These are phyloP conservation scores for Athelia sp. DNA, from an alignment of 1,284 basidiomycete genomes.

Conservation along the genomic window DNA sequence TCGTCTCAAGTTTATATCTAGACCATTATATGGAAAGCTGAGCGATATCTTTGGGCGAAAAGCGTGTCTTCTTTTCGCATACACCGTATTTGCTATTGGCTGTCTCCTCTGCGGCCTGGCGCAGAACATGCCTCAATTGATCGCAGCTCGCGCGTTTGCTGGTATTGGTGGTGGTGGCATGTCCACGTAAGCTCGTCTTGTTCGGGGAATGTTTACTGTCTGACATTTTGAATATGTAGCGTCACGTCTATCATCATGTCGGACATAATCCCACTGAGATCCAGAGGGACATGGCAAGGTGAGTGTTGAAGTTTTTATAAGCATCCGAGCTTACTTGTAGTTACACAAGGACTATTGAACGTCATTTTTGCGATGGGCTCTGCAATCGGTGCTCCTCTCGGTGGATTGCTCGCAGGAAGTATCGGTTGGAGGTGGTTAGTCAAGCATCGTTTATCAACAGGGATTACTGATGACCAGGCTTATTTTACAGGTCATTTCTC, in stretches of 20 bases:
- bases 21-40: conserved; percentile 59
- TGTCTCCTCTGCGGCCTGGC: conserved; percentile 50
- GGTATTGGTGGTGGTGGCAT: conserved; percentile 65
- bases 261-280: conserved; percentile 53
- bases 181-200: conserved; percentile 42
- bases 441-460: neutral
- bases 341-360: conserved; percentile 54
- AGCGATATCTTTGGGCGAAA: conserved; percentile 66
- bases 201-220: neutral
- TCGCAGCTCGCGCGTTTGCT: conserved; percentile 49
- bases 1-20: conserved; percentile 14
- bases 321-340: neutral
- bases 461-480: neutral
- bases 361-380: conserved; percentile 53
- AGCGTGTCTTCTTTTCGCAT: conserved; percentile 50
- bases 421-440: conserved; percentile 62
- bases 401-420: conserved; percentile 52
- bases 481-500: conserved; percentile 45
- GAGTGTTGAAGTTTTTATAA: conserved; percentile 1
- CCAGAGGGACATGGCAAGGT: conserved; percentile 63
- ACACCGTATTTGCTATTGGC: conserved; percentile 49
- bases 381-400: conserved; percentile 51
- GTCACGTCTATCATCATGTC: conserved; percentile 60
- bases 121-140: conserved; percentile 49
- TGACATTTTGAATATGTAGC: conserved; percentile 24